phyloP scores from a whole-genome alignment of 1,139 yeast species.

The Barnettozyma hawaiiensis region DNA sequence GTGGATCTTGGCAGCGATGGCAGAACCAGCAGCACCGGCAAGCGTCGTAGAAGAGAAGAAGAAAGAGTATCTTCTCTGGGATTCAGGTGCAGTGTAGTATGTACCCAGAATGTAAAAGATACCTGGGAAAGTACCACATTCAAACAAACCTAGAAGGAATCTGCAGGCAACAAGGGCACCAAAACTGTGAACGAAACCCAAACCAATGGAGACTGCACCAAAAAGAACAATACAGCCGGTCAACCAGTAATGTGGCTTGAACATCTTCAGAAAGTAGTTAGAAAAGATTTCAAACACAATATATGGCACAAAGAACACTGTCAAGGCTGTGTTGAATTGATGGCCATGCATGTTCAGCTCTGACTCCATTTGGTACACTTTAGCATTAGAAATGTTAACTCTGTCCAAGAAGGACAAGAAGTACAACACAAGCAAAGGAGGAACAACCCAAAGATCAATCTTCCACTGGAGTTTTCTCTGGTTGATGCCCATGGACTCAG shows the following conservation, averaged over 20 bases:
- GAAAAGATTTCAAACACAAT: slow-evolving; percentile 52
- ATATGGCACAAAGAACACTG: slow-evolving; percentile 35
- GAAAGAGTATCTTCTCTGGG: slow-evolving; percentile 36
- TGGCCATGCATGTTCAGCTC: slow-evolving; percentile 45
- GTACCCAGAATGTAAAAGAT: slow-evolving; percentile 38
- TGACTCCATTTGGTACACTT: slow-evolving; percentile 36
- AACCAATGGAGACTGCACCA: slow-evolving; percentile 41
- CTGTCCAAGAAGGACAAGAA: slow-evolving; percentile 55
- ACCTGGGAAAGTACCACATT: slow-evolving; percentile 52
- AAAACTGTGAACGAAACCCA: slow-evolving; percentile 41
- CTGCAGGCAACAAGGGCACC: slow-evolving; percentile 44
- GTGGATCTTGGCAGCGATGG: slow-evolving; percentile 52
- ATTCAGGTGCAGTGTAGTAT: slow-evolving; percentile 37
- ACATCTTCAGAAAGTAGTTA: slow-evolving; percentile 39
- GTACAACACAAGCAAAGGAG: slow-evolving; percentile 47
- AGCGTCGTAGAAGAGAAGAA: slow-evolving; percentile 30
- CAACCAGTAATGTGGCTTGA: slow-evolving; percentile 46
- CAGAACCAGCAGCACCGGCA: slow-evolving; percentile 13
- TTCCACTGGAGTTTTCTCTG: slow-evolving; percentile 40
- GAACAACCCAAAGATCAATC: slow-evolving; percentile 48
- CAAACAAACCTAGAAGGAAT: slow-evolving; percentile 47
- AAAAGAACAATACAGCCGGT: slow-evolving; percentile 34
- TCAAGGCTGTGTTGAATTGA: slow-evolving; percentile 30
- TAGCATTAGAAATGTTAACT: slow-evolving; percentile 51
- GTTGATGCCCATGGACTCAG: slow-evolving; percentile 37